Percentiles rank a stretch among this genome's conserved stretches.
Evolutionary conservation across 768 basidiomycete species (phyloP).

Genomic region (Podaxis mareebaensis): DNA sequence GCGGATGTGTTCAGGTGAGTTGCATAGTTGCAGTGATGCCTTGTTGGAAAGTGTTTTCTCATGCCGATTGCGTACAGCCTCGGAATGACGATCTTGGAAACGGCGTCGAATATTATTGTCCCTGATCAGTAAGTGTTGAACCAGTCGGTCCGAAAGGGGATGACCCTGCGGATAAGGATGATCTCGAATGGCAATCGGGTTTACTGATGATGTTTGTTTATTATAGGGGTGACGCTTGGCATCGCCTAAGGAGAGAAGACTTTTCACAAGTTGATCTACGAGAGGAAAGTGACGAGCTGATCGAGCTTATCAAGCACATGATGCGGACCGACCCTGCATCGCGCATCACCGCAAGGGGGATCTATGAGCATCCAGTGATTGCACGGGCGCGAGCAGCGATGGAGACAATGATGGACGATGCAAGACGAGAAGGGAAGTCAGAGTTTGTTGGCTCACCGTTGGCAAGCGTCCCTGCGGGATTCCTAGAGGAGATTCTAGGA

Average conservation of each 20-base stretch:
- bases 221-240: slow-evolving; percentile 89
- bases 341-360: slow-evolving; percentile 56
- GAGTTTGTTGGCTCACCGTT: slow-evolving; percentile 62
- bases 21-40: slow-evolving; percentile 33
- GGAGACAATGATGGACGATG: slow-evolving; percentile 47
- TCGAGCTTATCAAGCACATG: slow-evolving; percentile 70
- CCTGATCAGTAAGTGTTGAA: slow-evolving; percentile 83
- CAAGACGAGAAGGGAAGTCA: slow-evolving; percentile 33
- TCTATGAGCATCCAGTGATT: slow-evolving; percentile 66
- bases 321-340: slow-evolving; percentile 69
- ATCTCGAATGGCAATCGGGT: slow-evolving; percentile 18
- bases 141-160: slow-evolving; percentile 11
- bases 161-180: slow-evolving; percentile 12
- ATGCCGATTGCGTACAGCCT: slow-evolving; percentile 59
- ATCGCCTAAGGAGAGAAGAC: slow-evolving; percentile 87
- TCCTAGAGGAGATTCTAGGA: slow-evolving; percentile 64
- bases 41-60: slow-evolving; percentile 32
- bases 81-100: slow-evolving; percentile 95
- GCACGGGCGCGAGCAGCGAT: slow-evolving; percentile 61
- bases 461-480: slow-evolving; percentile 58
- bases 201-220: slow-evolving; percentile 29
- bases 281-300: slow-evolving; percentile 62
- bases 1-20: slow-evolving; percentile 96
- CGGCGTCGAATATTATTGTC: slow-evolving; percentile 93
- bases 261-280: slow-evolving; percentile 81